phyloP scores from a whole-genome alignment of 73 alveolate species.

The Stentor roeselii region DNA sequence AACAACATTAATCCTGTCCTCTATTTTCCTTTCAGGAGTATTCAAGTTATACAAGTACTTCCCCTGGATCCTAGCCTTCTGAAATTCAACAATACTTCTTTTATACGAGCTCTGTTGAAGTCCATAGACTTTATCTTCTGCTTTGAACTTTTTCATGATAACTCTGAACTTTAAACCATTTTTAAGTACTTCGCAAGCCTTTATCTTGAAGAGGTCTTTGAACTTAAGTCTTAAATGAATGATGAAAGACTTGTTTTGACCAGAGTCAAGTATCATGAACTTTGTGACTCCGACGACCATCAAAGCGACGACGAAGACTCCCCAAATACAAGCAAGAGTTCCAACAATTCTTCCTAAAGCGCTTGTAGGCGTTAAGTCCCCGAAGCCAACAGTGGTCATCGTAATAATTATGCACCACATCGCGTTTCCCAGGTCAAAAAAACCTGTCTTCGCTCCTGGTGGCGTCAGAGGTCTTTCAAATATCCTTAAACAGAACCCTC shows the following conservation, averaged over 20 bases:
- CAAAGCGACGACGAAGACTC: conserved; percentile 31
- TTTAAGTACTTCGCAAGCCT: background rate
- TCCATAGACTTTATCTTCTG: background rate
- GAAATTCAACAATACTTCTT: conserved; percentile 7
- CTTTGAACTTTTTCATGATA: background rate
- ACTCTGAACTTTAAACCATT: background rate
- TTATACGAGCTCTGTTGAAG: background rate
- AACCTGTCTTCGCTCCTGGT: conserved; percentile 28
- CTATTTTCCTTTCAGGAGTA: background rate
- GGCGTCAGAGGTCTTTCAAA: conserved; percentile 47
- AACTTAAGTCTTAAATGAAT: background rate
- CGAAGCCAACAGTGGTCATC: conserved; percentile 60
- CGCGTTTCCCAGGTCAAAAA: conserved; percentile 22
- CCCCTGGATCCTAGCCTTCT: background rate
- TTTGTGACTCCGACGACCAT: conserved; percentile 39
- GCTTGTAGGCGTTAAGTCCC: conserved; percentile 42
- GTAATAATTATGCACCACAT: conserved; percentile 55
- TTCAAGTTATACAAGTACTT: background rate
- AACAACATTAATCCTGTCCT: background rate
- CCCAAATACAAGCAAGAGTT: conserved; percentile 39
- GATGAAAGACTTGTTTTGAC: background rate
- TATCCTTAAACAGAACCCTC: conserved; percentile 47
- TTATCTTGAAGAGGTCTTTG: background rate
- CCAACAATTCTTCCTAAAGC: conserved; percentile 1
- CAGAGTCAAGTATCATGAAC: conserved; percentile 3